Evolutionary conservation across 139 green algal species (phyloP).

Genomic region (Micractinium sp.): DNA sequence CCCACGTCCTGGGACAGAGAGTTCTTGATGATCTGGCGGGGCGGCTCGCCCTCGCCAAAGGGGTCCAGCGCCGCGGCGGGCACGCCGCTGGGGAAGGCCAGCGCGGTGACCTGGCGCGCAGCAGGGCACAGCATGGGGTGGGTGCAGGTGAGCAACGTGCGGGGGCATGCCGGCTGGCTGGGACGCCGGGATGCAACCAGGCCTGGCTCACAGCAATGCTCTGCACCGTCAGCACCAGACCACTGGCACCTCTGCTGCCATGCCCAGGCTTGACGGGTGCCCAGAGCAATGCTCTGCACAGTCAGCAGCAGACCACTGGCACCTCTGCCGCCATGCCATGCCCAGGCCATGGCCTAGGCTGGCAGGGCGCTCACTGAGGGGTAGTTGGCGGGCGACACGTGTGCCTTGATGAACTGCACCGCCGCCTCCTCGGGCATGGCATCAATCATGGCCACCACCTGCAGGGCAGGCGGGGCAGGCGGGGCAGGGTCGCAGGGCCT

Average conservation of each 20-base stretch:
- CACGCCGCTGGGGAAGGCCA: constrained; percentile 9
- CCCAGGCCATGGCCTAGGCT: too few relatives aligned
- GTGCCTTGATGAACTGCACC: constrained; percentile 3
- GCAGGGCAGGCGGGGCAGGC: neutral
- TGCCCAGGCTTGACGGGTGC: neutral
- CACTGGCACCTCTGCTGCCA: neutral
- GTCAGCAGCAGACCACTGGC: neutral
- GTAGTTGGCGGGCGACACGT: constrained; percentile 8
- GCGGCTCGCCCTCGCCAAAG: neutral
- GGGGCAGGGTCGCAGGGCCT: neutral
- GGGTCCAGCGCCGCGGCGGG: neutral
- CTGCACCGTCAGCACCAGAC: neutral
- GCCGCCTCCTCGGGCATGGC: neutral
- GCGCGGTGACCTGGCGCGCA: neutral
- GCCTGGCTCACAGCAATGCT: neutral
- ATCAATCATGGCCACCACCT: neutral
- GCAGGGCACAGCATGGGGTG: neutral
- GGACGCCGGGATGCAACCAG: too few relatives aligned
- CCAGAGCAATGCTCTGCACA: neutral
- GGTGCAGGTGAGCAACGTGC: neutral
- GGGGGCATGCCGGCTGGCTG: too few relatives aligned
- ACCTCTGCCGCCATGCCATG: too few relatives aligned
- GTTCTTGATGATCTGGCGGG: neutral
- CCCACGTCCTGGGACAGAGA: neutral
- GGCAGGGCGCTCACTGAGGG: neutral